A percentile compares a stretch with the other conserved stretches of the same genome.
Evolutionary conservation across 2,329 filamentous ascomycete genomes (phyloP).

Genomic region (Verticillium albo-atrum): DNA sequence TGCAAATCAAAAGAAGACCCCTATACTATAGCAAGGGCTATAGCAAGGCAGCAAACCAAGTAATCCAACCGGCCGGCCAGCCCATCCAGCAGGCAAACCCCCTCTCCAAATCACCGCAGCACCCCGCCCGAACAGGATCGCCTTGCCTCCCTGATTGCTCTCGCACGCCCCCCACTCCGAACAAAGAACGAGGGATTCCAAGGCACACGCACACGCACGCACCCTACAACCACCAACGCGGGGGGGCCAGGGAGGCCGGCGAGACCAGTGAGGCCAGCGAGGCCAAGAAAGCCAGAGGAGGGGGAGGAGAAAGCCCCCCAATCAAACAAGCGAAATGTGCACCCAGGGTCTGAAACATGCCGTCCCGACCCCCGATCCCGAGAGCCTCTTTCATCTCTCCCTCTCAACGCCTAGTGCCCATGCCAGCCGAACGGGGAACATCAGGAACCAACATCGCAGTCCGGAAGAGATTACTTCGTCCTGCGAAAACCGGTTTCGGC

Average conservation of each 20-base stretch:
- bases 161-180: background rate
- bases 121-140: background rate
- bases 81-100: background rate
- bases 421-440: background rate
- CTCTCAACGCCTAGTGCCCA: no score
- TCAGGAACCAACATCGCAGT: background rate
- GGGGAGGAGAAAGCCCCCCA: background rate
- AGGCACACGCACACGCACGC: background rate
- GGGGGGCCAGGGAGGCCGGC: no score
- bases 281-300: no score
- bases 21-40: no score
- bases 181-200: background rate
- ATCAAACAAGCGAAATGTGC: slow-evolving; percentile 3
- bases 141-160: background rate
- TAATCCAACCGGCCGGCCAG: no score
- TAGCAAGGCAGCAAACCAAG: no score
- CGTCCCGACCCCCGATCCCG: background rate
- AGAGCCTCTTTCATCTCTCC: background rate
- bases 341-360: slow-evolving; percentile 3
- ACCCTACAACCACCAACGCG: background rate
- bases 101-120: background rate
- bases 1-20: no score
- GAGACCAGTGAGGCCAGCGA: no score
- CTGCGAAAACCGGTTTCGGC: background rate
- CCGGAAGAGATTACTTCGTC: background rate